phyloP scores from a whole-genome alignment of 768 basidiomycete species.

The Trametes meyenii region DNA sequence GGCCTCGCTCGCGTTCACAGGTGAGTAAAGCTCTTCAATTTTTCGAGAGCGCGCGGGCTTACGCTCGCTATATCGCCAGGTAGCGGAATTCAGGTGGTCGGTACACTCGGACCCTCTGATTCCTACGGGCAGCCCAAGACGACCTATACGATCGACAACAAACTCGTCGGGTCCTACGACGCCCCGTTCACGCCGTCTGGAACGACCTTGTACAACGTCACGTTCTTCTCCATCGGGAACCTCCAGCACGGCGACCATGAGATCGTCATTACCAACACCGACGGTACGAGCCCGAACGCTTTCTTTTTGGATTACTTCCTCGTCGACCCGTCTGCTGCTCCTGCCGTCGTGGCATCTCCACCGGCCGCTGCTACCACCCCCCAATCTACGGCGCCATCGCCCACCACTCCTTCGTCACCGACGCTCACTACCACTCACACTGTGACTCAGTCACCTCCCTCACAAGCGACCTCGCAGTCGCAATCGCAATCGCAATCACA shows the following conservation, averaged over 20 bases:
- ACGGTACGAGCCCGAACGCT: constrained; percentile 1
- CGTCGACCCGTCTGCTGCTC: not conserved
- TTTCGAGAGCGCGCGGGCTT: not conserved
- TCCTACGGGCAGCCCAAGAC: not conserved
- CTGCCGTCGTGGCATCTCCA: not conserved
- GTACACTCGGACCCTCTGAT: not conserved
- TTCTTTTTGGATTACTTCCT: constrained; percentile 7
- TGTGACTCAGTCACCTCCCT: too few relatives aligned
- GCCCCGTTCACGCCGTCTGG: not conserved
- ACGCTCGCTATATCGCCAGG: not conserved
- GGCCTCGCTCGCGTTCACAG: not conserved
- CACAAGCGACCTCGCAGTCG: not conserved
- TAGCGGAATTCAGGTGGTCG: not conserved
- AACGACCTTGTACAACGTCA: constrained; percentile 1
- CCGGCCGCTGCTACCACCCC: not conserved
- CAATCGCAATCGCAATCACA: not conserved
- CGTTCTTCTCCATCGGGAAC: not conserved
- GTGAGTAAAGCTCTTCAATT: not conserved
- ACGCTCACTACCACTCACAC: not conserved
- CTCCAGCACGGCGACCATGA: constrained; percentile 1
- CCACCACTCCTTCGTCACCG: not conserved
- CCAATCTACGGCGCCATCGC: not conserved
- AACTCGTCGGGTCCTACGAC: not conserved
- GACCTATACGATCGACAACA: not conserved
- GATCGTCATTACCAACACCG: not conserved